Evolutionary conservation across 1,139 yeast species (phyloP).

Genomic region (Lodderomyces margitis): DNA sequence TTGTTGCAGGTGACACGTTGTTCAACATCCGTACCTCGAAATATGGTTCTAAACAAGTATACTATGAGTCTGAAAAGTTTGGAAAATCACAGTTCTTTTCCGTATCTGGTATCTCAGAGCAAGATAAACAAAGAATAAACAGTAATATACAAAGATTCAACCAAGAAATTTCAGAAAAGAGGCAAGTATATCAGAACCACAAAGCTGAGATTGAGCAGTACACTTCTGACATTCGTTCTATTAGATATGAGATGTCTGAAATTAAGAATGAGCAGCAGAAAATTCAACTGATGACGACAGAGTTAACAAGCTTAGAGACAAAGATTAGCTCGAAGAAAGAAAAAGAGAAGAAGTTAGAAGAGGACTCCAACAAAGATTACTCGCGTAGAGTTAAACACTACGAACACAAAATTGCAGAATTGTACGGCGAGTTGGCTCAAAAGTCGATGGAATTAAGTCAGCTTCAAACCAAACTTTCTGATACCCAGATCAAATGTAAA

Average conservation of each 20-base stretch:
- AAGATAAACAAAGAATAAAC: slow-evolving; percentile 25
- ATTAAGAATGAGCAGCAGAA: slow-evolving; percentile 16
- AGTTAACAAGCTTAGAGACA: slow-evolving; percentile 19
- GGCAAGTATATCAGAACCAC: slow-evolving; percentile 4
- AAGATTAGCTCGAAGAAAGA: slow-evolving; percentile 23
- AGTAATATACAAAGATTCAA: slow-evolving; percentile 2
- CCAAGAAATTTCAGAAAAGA: slow-evolving; percentile 7
- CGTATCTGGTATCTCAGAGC: slow-evolving; percentile 43
- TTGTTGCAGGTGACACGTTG: slow-evolving; percentile 58
- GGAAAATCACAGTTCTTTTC: slow-evolving; percentile 37
- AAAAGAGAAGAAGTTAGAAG: slow-evolving; percentile 25
- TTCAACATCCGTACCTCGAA: slow-evolving; percentile 52
- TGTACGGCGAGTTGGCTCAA: slow-evolving; percentile 21
- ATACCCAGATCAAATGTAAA: slow-evolving; percentile 21
- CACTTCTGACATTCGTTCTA: slow-evolving; percentile 12
- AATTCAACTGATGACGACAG: slow-evolving; percentile 14
- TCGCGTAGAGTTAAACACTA: slow-evolving; percentile 25
- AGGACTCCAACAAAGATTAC: slow-evolving; percentile 28
- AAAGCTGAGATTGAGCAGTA: neutral
- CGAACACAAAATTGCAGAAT: slow-evolving; percentile 26
- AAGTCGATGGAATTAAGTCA: slow-evolving; percentile 16
- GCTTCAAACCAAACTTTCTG: slow-evolving; percentile 19
- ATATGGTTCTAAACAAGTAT: slow-evolving; percentile 56
- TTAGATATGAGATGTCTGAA: slow-evolving; percentile 19
- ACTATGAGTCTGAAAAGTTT: slow-evolving; percentile 38